Percentiles rank a stretch among this genome's conserved stretches.
phyloP scores from a whole-genome alignment of 768 basidiomycete species.

The Agrocybe chaxingu region DNA sequence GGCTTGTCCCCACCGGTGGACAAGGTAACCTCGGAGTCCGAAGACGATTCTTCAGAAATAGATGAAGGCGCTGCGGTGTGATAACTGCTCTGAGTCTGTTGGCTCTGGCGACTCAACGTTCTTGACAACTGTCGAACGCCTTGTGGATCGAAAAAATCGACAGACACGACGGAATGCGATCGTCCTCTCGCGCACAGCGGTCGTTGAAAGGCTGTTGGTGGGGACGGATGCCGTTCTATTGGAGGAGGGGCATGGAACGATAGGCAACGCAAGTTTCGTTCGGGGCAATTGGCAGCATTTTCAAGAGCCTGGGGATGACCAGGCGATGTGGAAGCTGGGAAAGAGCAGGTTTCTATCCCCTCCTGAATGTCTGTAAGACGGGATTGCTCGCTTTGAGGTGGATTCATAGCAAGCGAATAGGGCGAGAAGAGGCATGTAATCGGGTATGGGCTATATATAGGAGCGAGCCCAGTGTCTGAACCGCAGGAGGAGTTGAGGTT shows the following conservation, averaged over 20 bases:
- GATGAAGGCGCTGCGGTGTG: background rate
- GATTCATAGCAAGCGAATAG: too few relatives aligned
- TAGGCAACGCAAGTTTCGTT: background rate
- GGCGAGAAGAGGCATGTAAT: too few relatives aligned
- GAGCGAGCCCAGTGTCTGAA: too few relatives aligned
- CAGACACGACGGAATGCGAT: conserved; percentile 30
- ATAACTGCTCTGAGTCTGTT: background rate
- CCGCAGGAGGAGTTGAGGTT: too few relatives aligned
- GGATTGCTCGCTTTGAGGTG: too few relatives aligned
- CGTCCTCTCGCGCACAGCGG: background rate
- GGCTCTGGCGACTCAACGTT: conserved; percentile 27
- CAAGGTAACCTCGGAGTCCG: conserved; percentile 22
- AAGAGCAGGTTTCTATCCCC: too few relatives aligned
- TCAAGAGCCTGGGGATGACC: too few relatives aligned
- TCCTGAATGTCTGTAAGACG: too few relatives aligned
- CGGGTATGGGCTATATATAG: too few relatives aligned
- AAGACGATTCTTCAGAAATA: conserved; percentile 15
- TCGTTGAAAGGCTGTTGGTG: background rate
- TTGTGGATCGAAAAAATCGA: conserved; percentile 52
- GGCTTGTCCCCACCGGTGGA: conserved; percentile 16
- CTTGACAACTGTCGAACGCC: conserved; percentile 41
- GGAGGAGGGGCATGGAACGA: background rate
- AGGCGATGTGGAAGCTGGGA: too few relatives aligned
- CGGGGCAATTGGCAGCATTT: background rate
- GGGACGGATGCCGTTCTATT: background rate